phyloP scores from a whole-genome alignment of 1,284 basidiomycete genomes.

The Puccinia triticina region DNA sequence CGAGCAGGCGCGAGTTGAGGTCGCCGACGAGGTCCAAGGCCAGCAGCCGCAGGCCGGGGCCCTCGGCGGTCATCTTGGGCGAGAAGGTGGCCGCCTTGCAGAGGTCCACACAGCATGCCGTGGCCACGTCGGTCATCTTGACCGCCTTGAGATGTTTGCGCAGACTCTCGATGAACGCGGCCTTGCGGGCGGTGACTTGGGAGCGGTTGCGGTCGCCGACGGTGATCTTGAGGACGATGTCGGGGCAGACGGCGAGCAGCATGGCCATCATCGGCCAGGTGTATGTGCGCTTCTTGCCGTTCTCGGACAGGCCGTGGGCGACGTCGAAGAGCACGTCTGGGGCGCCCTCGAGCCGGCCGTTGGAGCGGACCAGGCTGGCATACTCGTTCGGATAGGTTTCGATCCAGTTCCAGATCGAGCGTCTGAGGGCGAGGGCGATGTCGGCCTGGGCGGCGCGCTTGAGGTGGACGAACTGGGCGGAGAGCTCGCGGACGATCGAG shows the following conservation, averaged over 20 bases:
- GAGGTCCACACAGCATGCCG: constrained; percentile 78
- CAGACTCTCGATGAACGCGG: constrained; percentile 53
- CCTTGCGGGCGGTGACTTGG: constrained; percentile 55
- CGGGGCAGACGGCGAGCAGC: constrained; percentile 76
- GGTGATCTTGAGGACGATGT: constrained; percentile 67
- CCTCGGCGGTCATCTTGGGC: constrained; percentile 64
- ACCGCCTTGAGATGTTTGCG: constrained; percentile 56
- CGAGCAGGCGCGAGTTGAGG: constrained; percentile 54
- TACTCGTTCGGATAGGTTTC: constrained; percentile 79
- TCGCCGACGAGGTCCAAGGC: constrained; percentile 69
- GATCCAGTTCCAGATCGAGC: constrained; percentile 90
- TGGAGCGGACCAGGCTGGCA: constrained; percentile 68
- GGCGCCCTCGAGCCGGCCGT: constrained; percentile 58
- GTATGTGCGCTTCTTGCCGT: constrained; percentile 67
- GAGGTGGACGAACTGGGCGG: constrained; percentile 81
- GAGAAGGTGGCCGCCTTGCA: constrained; percentile 77
- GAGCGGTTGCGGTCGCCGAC: constrained; percentile 62
- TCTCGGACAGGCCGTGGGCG: constrained; percentile 58
- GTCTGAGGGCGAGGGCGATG: constrained; percentile 73
- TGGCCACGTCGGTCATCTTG: constrained; percentile 67
- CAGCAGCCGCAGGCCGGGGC: constrained; percentile 68
- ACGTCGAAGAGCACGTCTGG: constrained; percentile 60
- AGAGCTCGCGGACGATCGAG: constrained; percentile 72
- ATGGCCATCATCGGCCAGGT: constrained; percentile 78
- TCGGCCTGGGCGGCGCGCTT: constrained; percentile 73